Percentiles rank a stretch among this genome's conserved stretches.
Conservation (phyloP, 164 flowering plant species). For the Santalum album region DNA sequence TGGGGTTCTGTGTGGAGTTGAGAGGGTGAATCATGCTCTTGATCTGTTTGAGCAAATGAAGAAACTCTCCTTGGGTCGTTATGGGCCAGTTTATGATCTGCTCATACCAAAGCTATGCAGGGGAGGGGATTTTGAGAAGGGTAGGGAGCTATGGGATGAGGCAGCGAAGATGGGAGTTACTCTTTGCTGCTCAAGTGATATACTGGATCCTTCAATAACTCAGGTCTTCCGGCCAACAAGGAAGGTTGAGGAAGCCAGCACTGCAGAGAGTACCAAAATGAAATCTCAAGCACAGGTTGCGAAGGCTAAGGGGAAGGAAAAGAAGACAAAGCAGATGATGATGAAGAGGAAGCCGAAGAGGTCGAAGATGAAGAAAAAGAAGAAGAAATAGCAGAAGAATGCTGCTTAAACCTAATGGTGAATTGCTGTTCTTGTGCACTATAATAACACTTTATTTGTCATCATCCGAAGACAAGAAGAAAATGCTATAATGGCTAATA, state of each 20-base stretch:
- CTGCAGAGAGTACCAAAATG: slow-evolving; percentile 1
- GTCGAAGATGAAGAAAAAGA: slow-evolving; percentile 4
- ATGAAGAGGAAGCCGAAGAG: not conserved
- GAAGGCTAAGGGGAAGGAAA: slow-evolving; percentile 1
- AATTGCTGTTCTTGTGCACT: not conserved
- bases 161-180: slow-evolving; percentile 40
- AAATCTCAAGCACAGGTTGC: not conserved
- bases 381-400: slow-evolving; percentile 5
- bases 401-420: slow-evolving; percentile 5
- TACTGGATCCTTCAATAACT: slow-evolving; percentile 52
- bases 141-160: slow-evolving; percentile 71
- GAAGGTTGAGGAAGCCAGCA: slow-evolving; percentile 22
- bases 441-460: not conserved
- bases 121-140: slow-evolving; percentile 62
- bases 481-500: too few species aligned
- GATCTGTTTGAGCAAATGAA: slow-evolving; percentile 58
- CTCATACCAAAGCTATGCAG: slow-evolving; percentile 67
- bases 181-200: slow-evolving; percentile 41
- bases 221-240: slow-evolving; percentile 43
- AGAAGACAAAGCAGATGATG: slow-evolving; percentile 1
- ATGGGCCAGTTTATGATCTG: slow-evolving; percentile 70
- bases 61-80: slow-evolving; percentile 35
- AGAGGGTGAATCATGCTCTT: slow-evolving; percentile 52
- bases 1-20: slow-evolving; percentile 65
- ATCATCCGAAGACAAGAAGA: not conserved